These are phyloP conservation scores for Ceriops tagal DNA, from an alignment of 345 rosid species.

Conservation along the genomic window DNA sequence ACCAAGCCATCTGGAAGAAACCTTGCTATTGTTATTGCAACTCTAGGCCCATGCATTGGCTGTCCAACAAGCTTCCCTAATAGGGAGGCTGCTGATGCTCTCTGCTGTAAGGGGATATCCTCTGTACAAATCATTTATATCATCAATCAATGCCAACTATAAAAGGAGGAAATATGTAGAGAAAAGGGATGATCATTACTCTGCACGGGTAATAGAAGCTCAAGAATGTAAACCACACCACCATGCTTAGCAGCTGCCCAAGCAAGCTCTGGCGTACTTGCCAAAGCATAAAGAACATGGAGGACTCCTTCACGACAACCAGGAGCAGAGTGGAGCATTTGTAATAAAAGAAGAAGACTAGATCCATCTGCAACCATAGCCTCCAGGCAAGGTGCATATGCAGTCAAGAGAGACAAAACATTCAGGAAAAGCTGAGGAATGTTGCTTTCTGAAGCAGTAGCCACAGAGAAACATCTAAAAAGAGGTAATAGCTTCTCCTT, in stretches of 20 bases:
- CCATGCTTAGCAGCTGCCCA: conserved; percentile 99
- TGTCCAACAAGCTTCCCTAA: conserved; percentile 95
- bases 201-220: conserved; percentile 89
- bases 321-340: conserved; percentile 94
- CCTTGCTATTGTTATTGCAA: conserved; percentile 90
- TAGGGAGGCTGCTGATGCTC: conserved; percentile 93
- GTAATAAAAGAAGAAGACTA: conserved; percentile 88
- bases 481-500: conserved; percentile 87
- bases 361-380: conserved; percentile 99
- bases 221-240: conserved; percentile 92
- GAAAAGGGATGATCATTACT: conserved; percentile 41
- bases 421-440: conserved; percentile 84
- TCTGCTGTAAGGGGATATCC: conserved; percentile 89
- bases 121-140: conserved; percentile 51
- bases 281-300: conserved; percentile 98
- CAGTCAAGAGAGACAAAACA: conserved; percentile 84
- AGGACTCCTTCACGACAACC: conserved; percentile 91
- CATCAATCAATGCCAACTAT: conserved; percentile 20
- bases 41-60: conserved; percentile 99
- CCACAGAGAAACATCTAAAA: conserved; percentile 83
- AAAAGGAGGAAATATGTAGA: conserved; percentile 13
- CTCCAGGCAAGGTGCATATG: conserved; percentile 96
- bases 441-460: conserved; percentile 69
- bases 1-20: conserved; percentile 97
- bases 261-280: conserved; percentile 96